These are phyloP conservation scores for Globisporangium takayamanum DNA, from an alignment of 352 stramenopile species.

Conservation along the genomic window DNA sequence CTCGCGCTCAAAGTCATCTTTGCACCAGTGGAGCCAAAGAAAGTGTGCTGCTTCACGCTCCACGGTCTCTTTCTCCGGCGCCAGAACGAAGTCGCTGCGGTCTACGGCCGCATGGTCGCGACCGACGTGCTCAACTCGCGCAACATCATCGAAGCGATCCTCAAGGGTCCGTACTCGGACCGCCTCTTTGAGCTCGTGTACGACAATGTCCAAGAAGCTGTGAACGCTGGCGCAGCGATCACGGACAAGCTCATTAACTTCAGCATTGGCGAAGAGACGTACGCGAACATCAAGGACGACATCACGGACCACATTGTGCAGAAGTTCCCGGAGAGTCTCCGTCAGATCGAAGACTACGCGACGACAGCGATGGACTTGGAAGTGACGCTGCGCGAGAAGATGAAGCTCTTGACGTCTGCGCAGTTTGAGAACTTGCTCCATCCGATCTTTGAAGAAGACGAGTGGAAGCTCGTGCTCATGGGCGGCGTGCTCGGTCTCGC, in stretches of 20 bases:
- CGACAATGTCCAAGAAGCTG: slow-evolving; percentile 80
- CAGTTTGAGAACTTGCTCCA: slow-evolving; percentile 96
- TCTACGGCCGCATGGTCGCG: slow-evolving; percentile 84
- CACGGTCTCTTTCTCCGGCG: slow-evolving; percentile 94
- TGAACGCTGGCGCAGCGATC: slow-evolving; percentile 67
- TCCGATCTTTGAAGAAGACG: slow-evolving; percentile 98
- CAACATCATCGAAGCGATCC: slow-evolving; percentile 87
- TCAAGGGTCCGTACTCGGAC: slow-evolving; percentile 85
- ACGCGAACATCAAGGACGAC: slow-evolving; percentile 82
- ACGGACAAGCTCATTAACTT: slow-evolving; percentile 85
- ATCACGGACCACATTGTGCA: slow-evolving; percentile 86
- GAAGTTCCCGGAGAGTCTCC: slow-evolving; percentile 80
- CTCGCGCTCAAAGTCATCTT: slow-evolving; percentile 93
- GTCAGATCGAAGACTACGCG: slow-evolving; percentile 92
- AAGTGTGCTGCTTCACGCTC: slow-evolving; percentile 87
- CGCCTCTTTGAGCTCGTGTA: slow-evolving; percentile 84
- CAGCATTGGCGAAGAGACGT: slow-evolving; percentile 77
- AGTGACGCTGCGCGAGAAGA: slow-evolving; percentile 88
- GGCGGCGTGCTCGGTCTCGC: slow-evolving; percentile 90
- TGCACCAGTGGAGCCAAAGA: slow-evolving; percentile 82
- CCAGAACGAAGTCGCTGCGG: slow-evolving; percentile 86
- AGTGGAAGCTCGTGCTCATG: slow-evolving; percentile 97
- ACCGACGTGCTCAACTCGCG: slow-evolving; percentile 82
- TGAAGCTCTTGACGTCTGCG: slow-evolving; percentile 80
- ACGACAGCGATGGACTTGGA: slow-evolving; percentile 90